Evolutionary conservation across 2,329 filamentous ascomycete genomes (phyloP).

Genomic region (Blastomyces gilchristii): DNA sequence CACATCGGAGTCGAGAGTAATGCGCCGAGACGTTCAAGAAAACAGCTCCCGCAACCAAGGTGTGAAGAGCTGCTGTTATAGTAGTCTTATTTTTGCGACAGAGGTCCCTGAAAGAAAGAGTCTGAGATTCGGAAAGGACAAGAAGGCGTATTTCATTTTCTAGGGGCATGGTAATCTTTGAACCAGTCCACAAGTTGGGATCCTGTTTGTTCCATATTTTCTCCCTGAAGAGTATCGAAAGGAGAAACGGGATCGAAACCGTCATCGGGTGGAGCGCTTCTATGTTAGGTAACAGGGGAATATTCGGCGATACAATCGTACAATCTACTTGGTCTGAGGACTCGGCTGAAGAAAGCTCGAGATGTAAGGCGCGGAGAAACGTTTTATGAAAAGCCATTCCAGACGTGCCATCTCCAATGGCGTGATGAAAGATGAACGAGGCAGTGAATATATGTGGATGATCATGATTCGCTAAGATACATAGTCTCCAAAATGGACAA

Average conservation of each 20-base stretch:
- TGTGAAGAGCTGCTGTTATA: conserved; percentile 34
- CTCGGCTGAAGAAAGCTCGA: background rate
- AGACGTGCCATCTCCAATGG: conserved; percentile 38
- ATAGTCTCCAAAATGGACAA: conserved; percentile 37
- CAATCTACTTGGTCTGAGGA: conserved; percentile 14
- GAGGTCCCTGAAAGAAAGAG: conserved; percentile 22
- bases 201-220: conserved; percentile 23
- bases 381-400: conserved; percentile 38
- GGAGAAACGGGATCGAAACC: conserved; percentile 28
- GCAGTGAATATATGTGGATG: conserved; percentile 31
- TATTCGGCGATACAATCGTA: conserved; percentile 18
- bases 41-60: conserved; percentile 30
- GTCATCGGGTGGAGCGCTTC: conserved; percentile 34
- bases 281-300: conserved; percentile 31
- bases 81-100: conserved; percentile 33
- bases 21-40: conserved; percentile 24
- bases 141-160: conserved; percentile 24
- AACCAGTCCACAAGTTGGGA: conserved; percentile 30
- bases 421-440: conserved; percentile 41
- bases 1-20: conserved; percentile 25
- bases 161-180: conserved; percentile 18
- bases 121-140: conserved; percentile 23
- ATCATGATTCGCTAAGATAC: conserved; percentile 25
- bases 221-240: conserved; percentile 25
- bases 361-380: conserved; percentile 31